Percentiles rank a stretch among this genome's conserved stretches.
These are phyloP conservation scores for Syncephalastrum monosporum DNA, from an alignment of 371 early-diverging fungal genomes.

Conservation along the genomic window DNA sequence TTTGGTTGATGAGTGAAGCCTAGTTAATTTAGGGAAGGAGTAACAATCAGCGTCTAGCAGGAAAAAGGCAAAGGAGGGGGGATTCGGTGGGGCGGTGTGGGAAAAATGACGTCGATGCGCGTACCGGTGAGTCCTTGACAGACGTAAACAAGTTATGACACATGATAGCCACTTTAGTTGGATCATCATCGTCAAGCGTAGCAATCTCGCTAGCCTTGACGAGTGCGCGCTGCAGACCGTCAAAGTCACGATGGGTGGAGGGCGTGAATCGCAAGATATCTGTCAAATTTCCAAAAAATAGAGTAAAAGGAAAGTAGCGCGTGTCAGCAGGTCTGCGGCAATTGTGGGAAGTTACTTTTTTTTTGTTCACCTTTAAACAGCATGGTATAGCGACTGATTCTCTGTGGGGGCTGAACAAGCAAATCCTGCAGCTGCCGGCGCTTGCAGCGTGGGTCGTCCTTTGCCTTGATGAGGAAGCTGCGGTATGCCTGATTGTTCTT, in stretches of 20 bases:
- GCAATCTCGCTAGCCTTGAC: slow-evolving; percentile 37
- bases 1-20: slow-evolving; percentile 31
- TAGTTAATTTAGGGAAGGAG: background rate
- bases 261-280: slow-evolving; percentile 38
- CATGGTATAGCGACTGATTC: slow-evolving; percentile 46
- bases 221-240: slow-evolving; percentile 29
- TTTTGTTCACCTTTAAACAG: slow-evolving; percentile 37
- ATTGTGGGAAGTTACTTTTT: background rate
- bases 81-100: no score
- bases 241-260: slow-evolving; percentile 31
- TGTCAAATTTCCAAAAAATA: slow-evolving; percentile 1
- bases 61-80: background rate
- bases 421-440: slow-evolving; percentile 33
- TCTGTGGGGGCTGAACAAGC: slow-evolving; percentile 44
- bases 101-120: slow-evolving; percentile 6
- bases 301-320: background rate
- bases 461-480: slow-evolving; percentile 28
- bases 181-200: slow-evolving; percentile 43
- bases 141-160: slow-evolving; percentile 35
- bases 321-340: background rate
- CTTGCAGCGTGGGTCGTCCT: slow-evolving; percentile 35
- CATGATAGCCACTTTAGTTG: slow-evolving; percentile 43
- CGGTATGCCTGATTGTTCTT: slow-evolving; percentile 35
- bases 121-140: slow-evolving; percentile 43
- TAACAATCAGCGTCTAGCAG: background rate